A percentile compares a stretch with the other conserved stretches of the same genome.
Evolutionary conservation across 345 rosid species (phyloP).

Genomic region (Populus tremula): DNA sequence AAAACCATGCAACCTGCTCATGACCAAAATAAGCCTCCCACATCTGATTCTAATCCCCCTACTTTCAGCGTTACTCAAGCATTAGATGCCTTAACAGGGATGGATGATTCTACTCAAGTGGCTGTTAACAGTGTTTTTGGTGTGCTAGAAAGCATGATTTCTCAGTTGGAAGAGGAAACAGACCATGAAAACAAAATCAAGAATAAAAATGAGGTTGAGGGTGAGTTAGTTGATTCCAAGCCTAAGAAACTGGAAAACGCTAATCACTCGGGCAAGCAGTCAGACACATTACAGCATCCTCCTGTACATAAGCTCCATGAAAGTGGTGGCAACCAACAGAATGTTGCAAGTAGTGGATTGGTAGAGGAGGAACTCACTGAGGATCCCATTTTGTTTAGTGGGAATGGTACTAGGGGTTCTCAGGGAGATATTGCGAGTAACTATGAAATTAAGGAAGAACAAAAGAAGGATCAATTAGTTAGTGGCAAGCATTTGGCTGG

Average conservation of each 20-base stretch:
- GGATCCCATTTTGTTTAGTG: conserved; percentile 11
- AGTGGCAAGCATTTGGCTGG: conserved; percentile 36
- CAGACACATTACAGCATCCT: conserved; percentile 34
- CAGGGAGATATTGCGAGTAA: conserved; percentile 7
- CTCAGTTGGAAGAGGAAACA: conserved; percentile 64
- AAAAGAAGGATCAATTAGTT: conserved; percentile 30
- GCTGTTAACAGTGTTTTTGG: conserved; percentile 96
- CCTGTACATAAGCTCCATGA: conserved; percentile 15
- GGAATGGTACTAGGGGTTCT: conserved; percentile 12
- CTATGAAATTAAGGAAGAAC: neutral
- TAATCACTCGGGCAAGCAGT: conserved; percentile 4
- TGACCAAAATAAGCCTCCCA: conserved; percentile 40
- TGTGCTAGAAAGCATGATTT: conserved; percentile 82
- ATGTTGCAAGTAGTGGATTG: conserved; percentile 27
- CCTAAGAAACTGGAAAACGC: conserved; percentile 24
- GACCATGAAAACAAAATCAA: conserved; percentile 37
- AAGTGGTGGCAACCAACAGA: conserved; percentile 23
- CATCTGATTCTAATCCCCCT: conserved; percentile 38
- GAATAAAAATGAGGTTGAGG: conserved; percentile 28
- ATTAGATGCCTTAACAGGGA: conserved; percentile 80
- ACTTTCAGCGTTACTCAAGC: conserved; percentile 68
- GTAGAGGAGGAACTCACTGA: conserved; percentile 25
- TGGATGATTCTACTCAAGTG: conserved; percentile 93
- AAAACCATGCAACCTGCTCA: conserved; percentile 38
- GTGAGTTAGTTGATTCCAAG: conserved; percentile 27